These are phyloP conservation scores for Lipomyces oligophaga DNA, from an alignment of 805 yeast genomes.

Conservation along the genomic window DNA sequence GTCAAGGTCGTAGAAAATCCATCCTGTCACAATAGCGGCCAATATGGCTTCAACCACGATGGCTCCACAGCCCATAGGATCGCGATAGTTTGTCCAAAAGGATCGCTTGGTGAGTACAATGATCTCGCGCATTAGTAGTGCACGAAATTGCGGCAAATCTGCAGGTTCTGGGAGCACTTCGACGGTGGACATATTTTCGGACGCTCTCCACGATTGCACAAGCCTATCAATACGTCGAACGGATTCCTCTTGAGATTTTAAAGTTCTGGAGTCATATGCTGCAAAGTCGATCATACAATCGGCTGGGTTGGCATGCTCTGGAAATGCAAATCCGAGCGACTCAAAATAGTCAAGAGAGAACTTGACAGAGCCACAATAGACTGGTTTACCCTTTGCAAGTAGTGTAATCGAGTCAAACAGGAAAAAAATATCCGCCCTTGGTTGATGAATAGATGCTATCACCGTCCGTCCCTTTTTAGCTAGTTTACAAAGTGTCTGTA, in stretches of 20 bases:
- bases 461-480: conserved; percentile 64
- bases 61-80: conserved; percentile 47
- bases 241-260: conserved; percentile 39
- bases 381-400: conserved; percentile 56
- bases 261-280: conserved; percentile 50
- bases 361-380: conserved; percentile 48
- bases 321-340: conserved; percentile 44
- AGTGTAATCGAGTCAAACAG: conserved; percentile 66
- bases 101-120: conserved; percentile 46
- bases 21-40: conserved; percentile 63
- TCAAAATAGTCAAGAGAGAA: conserved; percentile 50
- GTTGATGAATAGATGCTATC: conserved; percentile 77
- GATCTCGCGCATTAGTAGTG: conserved; percentile 45
- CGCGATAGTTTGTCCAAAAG: conserved; percentile 47
- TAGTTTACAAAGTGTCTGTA: conserved; percentile 56
- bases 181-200: conserved; percentile 2
- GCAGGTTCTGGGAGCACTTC: conserved; percentile 12
- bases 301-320: conserved; percentile 55
- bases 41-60: conserved; percentile 47
- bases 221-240: conserved; percentile 38
- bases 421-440: conserved; percentile 69
- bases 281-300: conserved; percentile 57
- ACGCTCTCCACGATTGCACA: conserved; percentile 40
- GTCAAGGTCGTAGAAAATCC: conserved; percentile 61
- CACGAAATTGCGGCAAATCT: conserved; percentile 34